A percentile compares a stretch with the other conserved stretches of the same genome.
These are phyloP conservation scores for Salix viminalis DNA, from an alignment of 345 rosid genomes.

Conservation along the genomic window DNA sequence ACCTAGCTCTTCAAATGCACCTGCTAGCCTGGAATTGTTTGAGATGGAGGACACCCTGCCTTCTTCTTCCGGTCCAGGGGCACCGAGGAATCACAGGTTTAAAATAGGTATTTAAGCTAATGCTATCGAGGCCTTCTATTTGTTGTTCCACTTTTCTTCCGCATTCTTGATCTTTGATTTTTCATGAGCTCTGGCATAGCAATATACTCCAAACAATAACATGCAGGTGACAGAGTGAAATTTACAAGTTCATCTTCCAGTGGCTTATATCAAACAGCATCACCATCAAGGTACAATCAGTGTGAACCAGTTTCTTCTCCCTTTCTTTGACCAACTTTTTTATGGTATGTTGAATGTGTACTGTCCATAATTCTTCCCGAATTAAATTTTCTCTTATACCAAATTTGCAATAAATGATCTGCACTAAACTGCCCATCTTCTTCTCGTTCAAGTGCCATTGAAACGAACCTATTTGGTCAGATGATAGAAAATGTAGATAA, in stretches of 20 bases:
- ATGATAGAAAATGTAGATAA: background rate
- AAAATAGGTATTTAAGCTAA: constrained; percentile 52
- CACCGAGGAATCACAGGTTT: constrained; percentile 47
- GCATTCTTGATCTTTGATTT: background rate
- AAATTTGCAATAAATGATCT: background rate
- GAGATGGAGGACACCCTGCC: constrained; percentile 53
- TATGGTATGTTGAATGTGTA: background rate
- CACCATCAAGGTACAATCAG: constrained; percentile 53
- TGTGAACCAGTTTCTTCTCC: background rate
- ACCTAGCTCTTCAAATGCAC: constrained; percentile 47
- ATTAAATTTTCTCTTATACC: background rate
- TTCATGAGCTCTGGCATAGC: constrained; percentile 15
- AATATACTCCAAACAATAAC: constrained; percentile 7
- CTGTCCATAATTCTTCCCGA: background rate
- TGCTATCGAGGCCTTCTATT: background rate
- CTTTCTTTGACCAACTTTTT: background rate
- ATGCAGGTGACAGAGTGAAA: constrained; percentile 75
- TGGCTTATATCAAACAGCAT: constrained; percentile 41
- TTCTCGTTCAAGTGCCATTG: background rate
- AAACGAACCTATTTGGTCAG: background rate
- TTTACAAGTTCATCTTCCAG: constrained; percentile 44
- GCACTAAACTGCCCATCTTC: background rate
- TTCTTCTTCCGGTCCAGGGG: constrained; percentile 45
- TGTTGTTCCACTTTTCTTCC: constrained; percentile 1
- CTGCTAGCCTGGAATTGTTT: constrained; percentile 54